Evolutionary conservation across 768 basidiomycete species (phyloP), one percentile per base, ranked within the genome.

Genomic region (Hypsizygus marmoreus): DNA sequence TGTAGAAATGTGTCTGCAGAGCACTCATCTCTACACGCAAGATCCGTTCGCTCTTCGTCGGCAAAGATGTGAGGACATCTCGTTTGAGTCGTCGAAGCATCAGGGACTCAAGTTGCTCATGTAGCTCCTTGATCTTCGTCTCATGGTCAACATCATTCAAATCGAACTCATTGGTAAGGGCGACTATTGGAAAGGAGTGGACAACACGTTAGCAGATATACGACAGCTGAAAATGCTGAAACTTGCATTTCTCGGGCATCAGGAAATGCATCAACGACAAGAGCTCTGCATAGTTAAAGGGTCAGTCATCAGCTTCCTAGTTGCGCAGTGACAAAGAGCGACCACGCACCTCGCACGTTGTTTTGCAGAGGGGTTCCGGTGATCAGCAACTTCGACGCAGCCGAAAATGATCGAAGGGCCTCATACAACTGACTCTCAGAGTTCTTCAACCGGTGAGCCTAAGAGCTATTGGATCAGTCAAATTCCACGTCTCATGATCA

Each of bases 341-440:
- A 32, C 41, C 22, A 59, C 74, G 33, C 56, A 93, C 95, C 95
- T 76, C 93, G 97, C 57, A 99, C 95, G 62, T 97, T 99, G 72
- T 99, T 99, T 67, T 99, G 97, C 43, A 99, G 73, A 19, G 97
- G 97, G 2, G 97, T 99, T 12, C 97, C 97, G 1, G 97, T 99
- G 63, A 99, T 98, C 57, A 99, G 82, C 45, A 99, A 78, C 70
- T 95, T 94, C 28, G 90, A 93, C 4, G 88, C 87, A 33, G 93
- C 87, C 36, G 83, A 79, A 73, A 98, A 99, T 51, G 89, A 81
- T 59, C 82, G 77, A 43, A 99, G 75, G 4, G 95, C 95, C 63
- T 98, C 93, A 67, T 98, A 98, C 42, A 99, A 66, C 70, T 97
- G 95, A 56, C 91, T 92, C 66, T 98, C 97, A 44, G 90, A 91